A percentile compares a stretch with the other conserved stretches of the same genome.
phyloP scores from a whole-genome alignment of 371 early-diverging fungal genomes.

The Saksenaea vasiformis region DNA sequence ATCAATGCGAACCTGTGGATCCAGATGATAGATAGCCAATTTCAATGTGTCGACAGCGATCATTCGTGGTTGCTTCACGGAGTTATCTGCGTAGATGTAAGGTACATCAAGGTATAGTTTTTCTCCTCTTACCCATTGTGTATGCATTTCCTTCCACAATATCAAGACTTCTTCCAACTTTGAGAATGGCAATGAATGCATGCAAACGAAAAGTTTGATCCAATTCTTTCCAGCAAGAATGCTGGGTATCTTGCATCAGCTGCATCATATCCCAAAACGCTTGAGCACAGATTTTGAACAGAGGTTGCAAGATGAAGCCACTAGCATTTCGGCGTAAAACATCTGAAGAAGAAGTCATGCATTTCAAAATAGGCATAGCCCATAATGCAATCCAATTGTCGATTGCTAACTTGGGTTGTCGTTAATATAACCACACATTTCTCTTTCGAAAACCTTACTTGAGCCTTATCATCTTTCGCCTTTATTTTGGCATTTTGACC shows the following conservation, averaged over 20 bases:
- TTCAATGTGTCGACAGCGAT: slow-evolving; percentile 43
- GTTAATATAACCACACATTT: neutral
- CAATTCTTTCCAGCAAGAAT: slow-evolving; percentile 15
- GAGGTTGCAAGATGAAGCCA: slow-evolving; percentile 36
- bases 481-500: slow-evolving; percentile 36
- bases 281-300: slow-evolving; percentile 38
- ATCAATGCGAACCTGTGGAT: slow-evolving; percentile 78
- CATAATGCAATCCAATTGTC: slow-evolving; percentile 42
- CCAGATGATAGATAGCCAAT: slow-evolving; percentile 71
- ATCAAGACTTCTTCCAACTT: slow-evolving; percentile 58
- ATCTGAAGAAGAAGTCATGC: slow-evolving; percentile 43
- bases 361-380: slow-evolving; percentile 32
- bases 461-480: slow-evolving; percentile 15
- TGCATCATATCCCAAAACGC: slow-evolving; percentile 45
- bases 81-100: slow-evolving; percentile 9
- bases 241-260: slow-evolving; percentile 28
- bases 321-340: slow-evolving; percentile 39
- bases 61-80: slow-evolving; percentile 13
- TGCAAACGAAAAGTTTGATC: slow-evolving; percentile 27
- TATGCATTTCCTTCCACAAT: slow-evolving; percentile 56
- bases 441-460: slow-evolving; percentile 8
- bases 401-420: slow-evolving; percentile 9
- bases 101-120: neutral
- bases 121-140: slow-evolving; percentile 15
- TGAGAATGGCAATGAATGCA: slow-evolving; percentile 51